Evolutionary conservation across 2,329 filamentous ascomycete species (phyloP), one percentile per base, ranked within the genome.

Genomic region (Penicillium griseofulvum): DNA sequence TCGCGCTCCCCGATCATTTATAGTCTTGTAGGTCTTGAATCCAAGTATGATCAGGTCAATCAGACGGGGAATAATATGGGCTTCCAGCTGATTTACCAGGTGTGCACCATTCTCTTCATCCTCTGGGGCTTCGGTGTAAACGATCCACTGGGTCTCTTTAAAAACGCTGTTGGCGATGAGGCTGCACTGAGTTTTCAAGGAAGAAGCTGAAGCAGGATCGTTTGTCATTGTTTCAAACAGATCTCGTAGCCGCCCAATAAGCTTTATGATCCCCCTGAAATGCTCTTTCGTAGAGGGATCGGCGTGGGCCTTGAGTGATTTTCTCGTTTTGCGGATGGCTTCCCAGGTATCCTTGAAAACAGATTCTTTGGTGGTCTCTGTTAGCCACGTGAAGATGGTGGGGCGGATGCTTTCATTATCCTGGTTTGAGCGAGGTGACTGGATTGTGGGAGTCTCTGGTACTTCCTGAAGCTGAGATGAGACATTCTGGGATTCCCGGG

Each of bases 21-120:
- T n/a, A 11, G 12, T 50, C 19, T 31, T 57, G 37, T 54, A 57
- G 3, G 46, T 17, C 26, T 37, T 44, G 53, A 64, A 65, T 22
- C 50, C 55, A n/a, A 50, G 43, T 11, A 51, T 39, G 2, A 56
- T n/a, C 19, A 63, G 29, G 10, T 52, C 54, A 28, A 60, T 54
- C 10, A 64, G 29, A 11, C 45, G 50, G 11, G 60, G 51, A 14
- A 61, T 22, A 9, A 64, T 36, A 33, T 65, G 46, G 6, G 57
- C 61, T 46, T 65, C 59, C 26, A 62, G 49, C 16, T 64, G 53
- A 51, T 61, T 51, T 5, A 62, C 31, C 16, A 59, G 36, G 1
- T 39, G 5, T n/a, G 26, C 47, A 17, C 47, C 37, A 24, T 55
- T 37, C 5, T 48, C n/a, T 11, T 43, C 33, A 17, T 37, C 17